A percentile compares a stretch with the other conserved stretches of the same genome.
phyloP scores from a whole-genome alignment of 2,329 filamentous ascomycete genomes.

The Penicillium sclerotigenum region DNA sequence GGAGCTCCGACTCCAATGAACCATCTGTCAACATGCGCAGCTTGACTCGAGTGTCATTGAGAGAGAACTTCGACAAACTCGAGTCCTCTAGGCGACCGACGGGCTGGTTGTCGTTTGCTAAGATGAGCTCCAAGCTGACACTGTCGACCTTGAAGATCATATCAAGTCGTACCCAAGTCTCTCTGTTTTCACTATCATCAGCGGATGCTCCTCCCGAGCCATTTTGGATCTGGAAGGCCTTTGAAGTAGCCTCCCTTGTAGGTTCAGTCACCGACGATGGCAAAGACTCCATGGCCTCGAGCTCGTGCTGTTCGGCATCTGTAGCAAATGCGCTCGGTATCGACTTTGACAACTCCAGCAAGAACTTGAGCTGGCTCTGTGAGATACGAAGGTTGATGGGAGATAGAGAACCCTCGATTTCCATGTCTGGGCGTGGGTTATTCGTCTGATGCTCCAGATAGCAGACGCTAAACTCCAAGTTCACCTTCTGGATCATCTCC shows the following conservation, averaged over 20 bases:
- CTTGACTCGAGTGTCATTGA: constrained; percentile 90
- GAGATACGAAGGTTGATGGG: constrained; percentile 88
- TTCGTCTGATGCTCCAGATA: constrained; percentile 82
- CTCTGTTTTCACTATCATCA: constrained; percentile 53
- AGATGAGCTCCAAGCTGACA: constrained; percentile 81
- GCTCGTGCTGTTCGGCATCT: constrained; percentile 67
- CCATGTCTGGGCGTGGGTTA: constrained; percentile 78
- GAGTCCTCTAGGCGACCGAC: constrained; percentile 74
- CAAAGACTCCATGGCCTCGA: constrained; percentile 72
- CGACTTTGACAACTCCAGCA: constrained; percentile 81
- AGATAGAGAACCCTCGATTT: constrained; percentile 88
- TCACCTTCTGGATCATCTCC: constrained; percentile 95
- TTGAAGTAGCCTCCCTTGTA: constrained; percentile 49
- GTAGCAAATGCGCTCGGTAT: constrained; percentile 83
- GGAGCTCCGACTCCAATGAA: constrained; percentile 85
- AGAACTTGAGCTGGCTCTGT: constrained; percentile 84
- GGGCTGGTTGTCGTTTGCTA: constrained; percentile 70
- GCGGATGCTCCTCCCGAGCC: constrained; percentile 55
- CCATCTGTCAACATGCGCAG: constrained; percentile 88
- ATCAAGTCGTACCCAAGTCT: constrained; percentile 90
- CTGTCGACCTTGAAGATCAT: constrained; percentile 85
- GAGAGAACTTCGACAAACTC: constrained; percentile 87
- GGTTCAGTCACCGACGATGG: constrained; percentile 54
- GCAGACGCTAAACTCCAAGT: constrained; percentile 86
- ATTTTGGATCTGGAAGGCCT: constrained; percentile 50